Percentiles rank a stretch among this genome's conserved stretches.
phyloP scores from a whole-genome alignment of 2,329 filamentous ascomycete species.

The Penicillium freii region DNA sequence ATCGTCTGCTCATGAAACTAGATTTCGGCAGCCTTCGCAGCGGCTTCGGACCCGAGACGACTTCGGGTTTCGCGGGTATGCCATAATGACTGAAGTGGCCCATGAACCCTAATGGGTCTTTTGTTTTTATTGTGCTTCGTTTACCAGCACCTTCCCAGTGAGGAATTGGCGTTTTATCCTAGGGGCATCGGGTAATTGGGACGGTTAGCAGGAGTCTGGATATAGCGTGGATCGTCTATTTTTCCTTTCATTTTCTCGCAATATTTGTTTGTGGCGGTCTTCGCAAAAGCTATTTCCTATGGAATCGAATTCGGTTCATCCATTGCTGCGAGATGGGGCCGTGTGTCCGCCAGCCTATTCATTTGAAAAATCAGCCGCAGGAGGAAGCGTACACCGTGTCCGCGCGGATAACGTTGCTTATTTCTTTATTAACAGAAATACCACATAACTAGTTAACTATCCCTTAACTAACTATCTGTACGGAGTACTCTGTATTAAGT shows the following conservation, averaged over 20 bases:
- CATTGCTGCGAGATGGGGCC: slow-evolving; percentile 6
- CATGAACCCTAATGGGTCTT: not conserved
- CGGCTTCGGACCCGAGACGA: slow-evolving; percentile 15
- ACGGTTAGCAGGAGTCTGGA: not conserved
- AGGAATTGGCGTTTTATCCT: slow-evolving; percentile 4
- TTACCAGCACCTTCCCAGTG: not conserved
- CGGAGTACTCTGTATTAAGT: not conserved
- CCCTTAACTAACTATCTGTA: slow-evolving; percentile 6
- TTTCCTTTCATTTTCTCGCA: not conserved
- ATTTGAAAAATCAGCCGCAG: not conserved
- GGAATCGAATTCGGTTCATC: slow-evolving; percentile 5
- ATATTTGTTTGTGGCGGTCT: not conserved
- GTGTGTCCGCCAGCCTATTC: not conserved
- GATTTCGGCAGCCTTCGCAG: slow-evolving; percentile 53
- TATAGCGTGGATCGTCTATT: not conserved
- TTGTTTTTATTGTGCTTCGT: not conserved
- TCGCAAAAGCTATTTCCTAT: not conserved
- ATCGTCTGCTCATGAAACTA: slow-evolving; percentile 86
- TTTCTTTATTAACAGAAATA: not conserved
- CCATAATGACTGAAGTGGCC: slow-evolving; percentile 3
- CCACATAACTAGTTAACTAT: no score
- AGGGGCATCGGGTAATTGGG: not conserved
- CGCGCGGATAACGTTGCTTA: not conserved
- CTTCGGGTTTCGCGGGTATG: slow-evolving; percentile 13
- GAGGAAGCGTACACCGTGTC: not conserved